Conservation (phyloP, 345 rosid genomes). For the Brassica carinata region DNA sequence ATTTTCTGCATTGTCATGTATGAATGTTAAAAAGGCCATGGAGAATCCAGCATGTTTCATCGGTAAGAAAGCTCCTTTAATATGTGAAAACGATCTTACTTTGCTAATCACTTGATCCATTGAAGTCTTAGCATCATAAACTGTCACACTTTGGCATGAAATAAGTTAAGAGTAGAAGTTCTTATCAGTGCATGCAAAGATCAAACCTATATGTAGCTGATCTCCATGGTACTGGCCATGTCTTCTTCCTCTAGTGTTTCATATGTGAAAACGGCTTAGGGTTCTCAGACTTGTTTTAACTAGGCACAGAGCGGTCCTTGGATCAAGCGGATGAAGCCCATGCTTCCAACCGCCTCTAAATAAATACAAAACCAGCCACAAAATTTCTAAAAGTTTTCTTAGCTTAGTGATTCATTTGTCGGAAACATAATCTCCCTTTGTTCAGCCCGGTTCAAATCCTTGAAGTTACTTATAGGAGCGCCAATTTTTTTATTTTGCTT, state of each 20-base stretch:
- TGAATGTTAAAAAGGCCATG: conserved; percentile 63
- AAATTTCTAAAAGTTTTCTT: too few species aligned
- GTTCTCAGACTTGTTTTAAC: too few species aligned
- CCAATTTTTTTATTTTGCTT: too few species aligned
- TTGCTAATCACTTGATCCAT: neutral
- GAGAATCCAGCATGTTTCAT: conserved; percentile 80
- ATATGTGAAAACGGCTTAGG: neutral
- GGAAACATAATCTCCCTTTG: too few species aligned
- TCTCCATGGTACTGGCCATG: neutral
- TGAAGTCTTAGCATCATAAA: neutral
- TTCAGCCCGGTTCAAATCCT: too few species aligned
- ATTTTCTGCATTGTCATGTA: conserved; percentile 23
- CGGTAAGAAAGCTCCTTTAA: conserved; percentile 49
- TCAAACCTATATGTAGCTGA: neutral
- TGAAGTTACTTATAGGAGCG: too few species aligned
- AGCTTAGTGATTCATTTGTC: too few species aligned
- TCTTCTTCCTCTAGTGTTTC: neutral
- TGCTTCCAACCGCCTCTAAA: too few species aligned
- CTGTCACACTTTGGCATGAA: conserved; percentile 15
- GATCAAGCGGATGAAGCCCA: too few species aligned
- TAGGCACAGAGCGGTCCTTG: too few species aligned
- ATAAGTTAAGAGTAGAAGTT: conserved; percentile 8
- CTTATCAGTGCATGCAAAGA: conserved; percentile 14
- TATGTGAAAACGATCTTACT: conserved; percentile 16
- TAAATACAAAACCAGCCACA: too few species aligned